Evolutionary conservation across 768 basidiomycete genomes (phyloP), one percentile per base, ranked within the genome.

Genomic region (Tylopilus vinaceipallidus): DNA sequence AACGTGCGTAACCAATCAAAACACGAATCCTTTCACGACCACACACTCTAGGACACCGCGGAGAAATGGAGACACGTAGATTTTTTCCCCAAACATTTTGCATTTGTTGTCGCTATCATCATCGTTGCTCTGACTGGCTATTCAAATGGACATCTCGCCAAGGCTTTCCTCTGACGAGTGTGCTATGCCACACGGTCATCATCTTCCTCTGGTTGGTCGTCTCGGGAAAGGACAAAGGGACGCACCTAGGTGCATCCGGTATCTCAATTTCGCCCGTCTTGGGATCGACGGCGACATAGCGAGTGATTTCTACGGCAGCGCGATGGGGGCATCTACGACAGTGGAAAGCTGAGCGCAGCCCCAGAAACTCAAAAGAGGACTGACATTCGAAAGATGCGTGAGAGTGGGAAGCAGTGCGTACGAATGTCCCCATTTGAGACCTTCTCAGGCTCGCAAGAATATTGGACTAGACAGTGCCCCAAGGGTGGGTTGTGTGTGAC

Each of bases 381-480:
- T 68, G 60, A 88, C 90, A 88, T 71, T 64, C 75, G 74, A 59
- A 94, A 88, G 23, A 92, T 74, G 14, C 91, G 81, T 24, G 85
- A 80, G 38, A 93, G 68, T 6, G 89, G 91, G 62, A 80, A 82
- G 63, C 90, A 93, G 32, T 80, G 76, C 39, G 81, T 55, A 8
- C 65, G 57, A 22, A 51, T 29, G 42, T 52, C 56, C n/a, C 68
- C 67, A 24, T 35, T 54, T 13, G 57, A n/a, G 12, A 10, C 27
- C 45, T 56, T 58, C 50, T 76, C 71, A 37, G 68, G 58, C 38
- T 77, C 69, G 64, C 89, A 93, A 23, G 71, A 76, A 64, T 80
- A 86, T 61, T 91, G 91, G 9, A 85, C 67, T 68, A 46, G 34
- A 43, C 23, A 29, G 42, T 43, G 39, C 2, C 29, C 45, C 36